phyloP scores from a whole-genome alignment of 2,329 filamentous ascomycete genomes.

The Sarocladium kiliense region DNA sequence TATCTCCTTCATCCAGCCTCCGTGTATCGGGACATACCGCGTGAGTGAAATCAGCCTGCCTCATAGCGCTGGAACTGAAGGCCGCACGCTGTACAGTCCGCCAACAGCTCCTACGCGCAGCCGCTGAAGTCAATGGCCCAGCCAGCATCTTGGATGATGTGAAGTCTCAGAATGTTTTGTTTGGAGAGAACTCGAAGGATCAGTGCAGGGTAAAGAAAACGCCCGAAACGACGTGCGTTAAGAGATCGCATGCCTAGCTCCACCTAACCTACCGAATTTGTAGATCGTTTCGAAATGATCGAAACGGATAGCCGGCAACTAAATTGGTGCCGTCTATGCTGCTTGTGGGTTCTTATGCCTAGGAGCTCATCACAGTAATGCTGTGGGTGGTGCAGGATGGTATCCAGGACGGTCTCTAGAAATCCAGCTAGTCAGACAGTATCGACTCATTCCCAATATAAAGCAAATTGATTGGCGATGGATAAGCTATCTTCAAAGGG shows the following conservation, averaged over 20 bases:
- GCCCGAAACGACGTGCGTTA: not conserved
- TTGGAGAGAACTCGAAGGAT: not conserved
- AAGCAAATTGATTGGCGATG: too few relatives aligned
- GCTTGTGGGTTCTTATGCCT: too few relatives aligned
- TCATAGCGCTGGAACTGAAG: conserved; percentile 31
- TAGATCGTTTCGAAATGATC: too few relatives aligned
- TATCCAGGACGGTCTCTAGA: too few relatives aligned
- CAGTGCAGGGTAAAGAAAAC: not conserved
- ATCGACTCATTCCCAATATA: too few relatives aligned
- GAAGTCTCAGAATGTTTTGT: not conserved
- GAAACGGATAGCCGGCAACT: too few relatives aligned
- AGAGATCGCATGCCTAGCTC: not conserved
- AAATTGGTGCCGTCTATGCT: too few relatives aligned
- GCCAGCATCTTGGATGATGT: conserved; percentile 11
- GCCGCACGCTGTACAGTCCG: conserved; percentile 12
- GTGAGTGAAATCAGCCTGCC: conserved; percentile 39
- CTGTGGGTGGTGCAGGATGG: too few relatives aligned
- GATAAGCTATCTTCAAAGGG: not conserved
- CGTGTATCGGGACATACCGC: conserved; percentile 26
- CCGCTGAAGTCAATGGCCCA: not conserved
- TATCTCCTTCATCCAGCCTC: too few relatives aligned
- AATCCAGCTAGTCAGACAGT: too few relatives aligned
- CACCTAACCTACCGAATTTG: not conserved
- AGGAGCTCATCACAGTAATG: too few relatives aligned
- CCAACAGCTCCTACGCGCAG: not conserved